Percentiles rank a stretch among this genome's conserved stretches.
phyloP scores from a whole-genome alignment of 176 grass and related monocot species.

The Hordeum marinum region DNA sequence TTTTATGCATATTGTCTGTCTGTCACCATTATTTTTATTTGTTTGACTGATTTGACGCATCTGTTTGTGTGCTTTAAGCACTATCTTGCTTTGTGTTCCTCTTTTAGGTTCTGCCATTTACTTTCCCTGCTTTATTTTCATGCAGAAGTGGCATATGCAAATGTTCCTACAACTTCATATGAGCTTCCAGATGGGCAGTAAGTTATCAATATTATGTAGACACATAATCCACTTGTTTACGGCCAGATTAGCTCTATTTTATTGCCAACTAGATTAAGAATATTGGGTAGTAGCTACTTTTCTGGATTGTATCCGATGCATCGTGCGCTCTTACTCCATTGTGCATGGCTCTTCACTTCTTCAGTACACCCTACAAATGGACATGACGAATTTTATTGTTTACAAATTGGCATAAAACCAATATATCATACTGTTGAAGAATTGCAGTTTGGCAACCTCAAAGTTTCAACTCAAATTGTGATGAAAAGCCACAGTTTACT shows the following conservation, averaged over 20 bases:
- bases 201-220: slow-evolving; percentile 40
- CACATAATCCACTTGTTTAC: not conserved
- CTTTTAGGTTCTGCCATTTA: slow-evolving; percentile 12
- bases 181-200: slow-evolving; percentile 99
- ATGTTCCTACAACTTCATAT: slow-evolving; percentile 94
- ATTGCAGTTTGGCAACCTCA: not conserved
- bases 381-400: not conserved
- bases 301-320: not conserved
- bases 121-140: slow-evolving; percentile 32
- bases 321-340: not conserved
- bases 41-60: not conserved
- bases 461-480: not conserved
- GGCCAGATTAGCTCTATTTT: slow-evolving; percentile 12
- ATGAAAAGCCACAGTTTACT: not conserved
- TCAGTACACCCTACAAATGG: not conserved
- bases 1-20: not conserved
- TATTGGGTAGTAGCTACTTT: not conserved
- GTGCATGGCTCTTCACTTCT: not conserved
- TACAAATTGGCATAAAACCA: not conserved
- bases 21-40: not conserved
- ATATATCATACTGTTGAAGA: not conserved
- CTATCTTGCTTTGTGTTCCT: not conserved
- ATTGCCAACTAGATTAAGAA: not conserved
- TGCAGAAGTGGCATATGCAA: slow-evolving; percentile 96
- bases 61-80: not conserved